Evolutionary conservation across 108 stramenopile species (phyloP), one percentile per base, ranked within the genome.

Genomic region (Nitzschia sp.): DNA sequence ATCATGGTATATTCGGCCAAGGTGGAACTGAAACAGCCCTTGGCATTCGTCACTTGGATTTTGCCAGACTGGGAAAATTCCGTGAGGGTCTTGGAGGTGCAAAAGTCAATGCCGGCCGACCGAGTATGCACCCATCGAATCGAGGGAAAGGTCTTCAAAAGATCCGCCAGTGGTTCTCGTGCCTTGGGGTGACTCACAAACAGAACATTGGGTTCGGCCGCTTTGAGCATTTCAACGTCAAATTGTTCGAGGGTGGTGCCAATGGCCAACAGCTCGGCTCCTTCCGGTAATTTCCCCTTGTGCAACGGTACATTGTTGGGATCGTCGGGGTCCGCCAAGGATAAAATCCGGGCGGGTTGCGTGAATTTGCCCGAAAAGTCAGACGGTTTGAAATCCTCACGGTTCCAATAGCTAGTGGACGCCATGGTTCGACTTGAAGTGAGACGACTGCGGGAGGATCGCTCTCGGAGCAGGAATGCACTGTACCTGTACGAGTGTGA

Each of bases 1-100:
- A 92, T 80, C 80, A 96, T 72, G 34, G 76, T 75, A 67, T 98
- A 96, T 71, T 98, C 97, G 0, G 95, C 96, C 45, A 98, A 73
- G 0, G 95, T 90, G 17, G 82, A 80, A 53, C 80, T 87, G 68
- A 92, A 98, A 57, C 78, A 53, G 15, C 97, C 97, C 63, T 89
- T 89, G 35, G 97, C 96, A 50, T 98, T 98, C 29, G 95, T 98
- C 33, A 97, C 58, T 21, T 48, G 41, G 0, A 91, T 67, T 38
- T 46, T 45, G 29, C 71, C 68, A 27, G 60, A 8, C 11, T 32
- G 16, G 8, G 65, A 32, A 2, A 69, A 71, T 34, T 74, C 46
- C 4, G 70, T 47, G 22, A 93, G 60, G 4, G 66, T 77, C 0
- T 82, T 63, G 5, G 82, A 83, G 33, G 72, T 71, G n/a, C 90